Base-by-base conservation (phyloP, 2,329 filamentous ascomycete species). In the Coniochaeta pulveracea region DNA sequence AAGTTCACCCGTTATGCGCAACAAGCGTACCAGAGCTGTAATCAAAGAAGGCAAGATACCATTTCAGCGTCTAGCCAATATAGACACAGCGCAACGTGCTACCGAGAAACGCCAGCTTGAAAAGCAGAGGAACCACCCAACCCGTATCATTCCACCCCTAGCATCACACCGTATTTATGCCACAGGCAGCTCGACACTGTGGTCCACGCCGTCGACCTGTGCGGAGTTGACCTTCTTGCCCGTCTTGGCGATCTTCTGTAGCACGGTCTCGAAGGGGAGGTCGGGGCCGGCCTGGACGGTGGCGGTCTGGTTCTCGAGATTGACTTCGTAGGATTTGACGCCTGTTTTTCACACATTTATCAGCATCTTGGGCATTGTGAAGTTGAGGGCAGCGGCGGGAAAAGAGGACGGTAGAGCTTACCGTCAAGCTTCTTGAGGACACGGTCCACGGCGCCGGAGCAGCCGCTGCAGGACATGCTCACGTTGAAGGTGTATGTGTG, bases 401-500 rank as follows among this genome's bases (percentile, higher is more conserved):
- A 31, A 42, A 42, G 21, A 10, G 15, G 24, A 26, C 19, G 23
- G 12, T 26, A 15, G 26, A 18, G 38, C 73, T 43, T 54, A 93
- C 88, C 86, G 14, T 93, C 81, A 3, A 93, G 76, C 65, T 85
- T 94, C 66, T 84, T 89, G 43, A 98, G 76, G 28, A 95, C 86
- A 34, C 86, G 75, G 61, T 93, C 83, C 27, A 98, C 72, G 45
- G 91, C 91, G 51, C 88, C 86, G 28, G 88, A 95, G 78, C 91
- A 98, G 57, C 91, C 91, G 55, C 84, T 76, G 65, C 91, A 98
- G 69, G 69, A 82, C 91, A 98, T 98, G 60, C 66, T 70, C 58
- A 96, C 76, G 61, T 88, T 79, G 70, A 96, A 96, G 60, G 91
- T 85, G 80, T 96, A 96, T 5, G 34, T 36, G 29, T 36, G 34